These are phyloP conservation scores for Gonium pectorale DNA, from an alignment of 139 green algal genomes.

Conservation along the genomic window DNA sequence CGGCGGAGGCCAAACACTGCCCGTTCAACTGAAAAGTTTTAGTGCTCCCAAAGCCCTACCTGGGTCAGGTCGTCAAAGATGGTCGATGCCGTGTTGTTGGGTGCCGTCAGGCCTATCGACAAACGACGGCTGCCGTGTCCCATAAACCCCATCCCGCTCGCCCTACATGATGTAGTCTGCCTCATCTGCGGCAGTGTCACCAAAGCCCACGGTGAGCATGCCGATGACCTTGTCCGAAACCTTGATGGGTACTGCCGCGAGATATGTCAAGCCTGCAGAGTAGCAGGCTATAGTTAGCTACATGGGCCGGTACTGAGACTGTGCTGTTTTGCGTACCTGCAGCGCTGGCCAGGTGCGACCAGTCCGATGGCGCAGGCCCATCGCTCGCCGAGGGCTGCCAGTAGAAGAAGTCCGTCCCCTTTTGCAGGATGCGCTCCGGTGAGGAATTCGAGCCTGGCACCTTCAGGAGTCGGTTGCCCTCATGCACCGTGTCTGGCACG, in stretches of 20 bases:
- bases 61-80: constrained; percentile 61
- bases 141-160: too few relatives aligned
- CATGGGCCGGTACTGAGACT: too few relatives aligned
- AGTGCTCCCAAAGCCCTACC: too few relatives aligned
- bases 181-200: constrained; percentile 31
- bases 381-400: constrained; percentile 26
- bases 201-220: constrained; percentile 65
- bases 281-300: too few relatives aligned
- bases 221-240: constrained; percentile 50
- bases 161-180: constrained; percentile 44
- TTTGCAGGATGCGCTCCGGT: constrained; percentile 25
- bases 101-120: constrained; percentile 58
- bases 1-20: too few relatives aligned
- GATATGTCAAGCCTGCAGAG: constrained; percentile 38
- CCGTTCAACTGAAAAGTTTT: too few relatives aligned
- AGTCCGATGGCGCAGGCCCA: constrained; percentile 30
- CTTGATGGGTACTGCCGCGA: constrained; percentile 60
- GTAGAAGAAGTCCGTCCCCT: constrained; percentile 26
- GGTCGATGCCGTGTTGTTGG: constrained; percentile 59
- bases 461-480: constrained; percentile 45
- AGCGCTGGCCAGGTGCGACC: constrained; percentile 32
- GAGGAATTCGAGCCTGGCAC: constrained; percentile 25
- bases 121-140: too few relatives aligned
- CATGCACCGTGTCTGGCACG: constrained; percentile 41
- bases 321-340: constrained; percentile 27